phyloP scores from a whole-genome alignment of 495 filamentous ascomycete genomes.

The Penicillium chermesinum region DNA sequence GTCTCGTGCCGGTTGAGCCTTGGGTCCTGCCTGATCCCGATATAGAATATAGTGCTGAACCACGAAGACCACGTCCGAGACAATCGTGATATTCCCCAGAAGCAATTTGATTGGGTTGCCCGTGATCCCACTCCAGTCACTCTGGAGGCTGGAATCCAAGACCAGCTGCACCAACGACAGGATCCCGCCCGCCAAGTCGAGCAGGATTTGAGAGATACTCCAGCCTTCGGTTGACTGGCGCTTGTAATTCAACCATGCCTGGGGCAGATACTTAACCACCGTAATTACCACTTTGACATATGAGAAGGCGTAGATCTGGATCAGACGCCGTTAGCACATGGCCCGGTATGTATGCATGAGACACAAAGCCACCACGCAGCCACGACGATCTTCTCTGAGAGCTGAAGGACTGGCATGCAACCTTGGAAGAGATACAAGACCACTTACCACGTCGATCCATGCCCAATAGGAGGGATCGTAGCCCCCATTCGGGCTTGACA shows the following conservation, averaged over 20 bases:
- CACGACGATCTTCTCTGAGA: too few species aligned
- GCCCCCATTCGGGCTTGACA: slow-evolving; percentile 46
- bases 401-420: too few species aligned
- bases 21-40: slow-evolving; percentile 15
- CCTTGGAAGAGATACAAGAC: too few species aligned
- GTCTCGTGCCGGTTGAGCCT: slow-evolving; percentile 7
- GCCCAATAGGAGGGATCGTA: slow-evolving; percentile 55
- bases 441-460: slow-evolving; percentile 76
- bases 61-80: slow-evolving; percentile 85
- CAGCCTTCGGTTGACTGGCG: slow-evolving; percentile 81
- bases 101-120: slow-evolving; percentile 91
- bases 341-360: not conserved
- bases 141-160: slow-evolving; percentile 78
- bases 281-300: slow-evolving; percentile 89
- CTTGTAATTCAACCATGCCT: slow-evolving; percentile 74
- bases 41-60: slow-evolving; percentile 84
- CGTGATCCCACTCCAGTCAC: slow-evolving; percentile 81
- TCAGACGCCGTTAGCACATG: not conserved
- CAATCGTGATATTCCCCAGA: slow-evolving; percentile 72
- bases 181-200: slow-evolving; percentile 76
- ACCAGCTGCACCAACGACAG: slow-evolving; percentile 78
- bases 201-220: slow-evolving; percentile 78
- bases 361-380: too few species aligned
- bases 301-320: slow-evolving; percentile 72
- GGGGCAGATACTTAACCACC: slow-evolving; percentile 86